Evolutionary conservation across 2,329 filamentous ascomycete species (phyloP), one percentile per base, ranked within the genome.

Genomic region (Trichoderma sp.): DNA sequence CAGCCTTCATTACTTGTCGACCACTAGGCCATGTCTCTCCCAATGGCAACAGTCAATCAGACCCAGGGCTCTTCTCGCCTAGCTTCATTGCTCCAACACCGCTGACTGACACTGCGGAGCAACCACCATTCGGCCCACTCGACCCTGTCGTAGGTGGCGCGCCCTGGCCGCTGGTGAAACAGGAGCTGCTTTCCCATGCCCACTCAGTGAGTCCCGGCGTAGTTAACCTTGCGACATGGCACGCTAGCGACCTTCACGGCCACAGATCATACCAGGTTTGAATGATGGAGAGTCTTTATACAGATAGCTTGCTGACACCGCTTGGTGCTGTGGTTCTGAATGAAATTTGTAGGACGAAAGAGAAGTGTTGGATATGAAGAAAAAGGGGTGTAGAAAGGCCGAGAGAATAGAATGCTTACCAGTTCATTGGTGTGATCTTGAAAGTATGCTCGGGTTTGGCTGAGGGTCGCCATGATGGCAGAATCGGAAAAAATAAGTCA

Each of bases 101-200:
- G 30, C 34, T 26, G 55, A 68, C 65, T 59, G 65, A 47, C 65
- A 68, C 36, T 53, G 39, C 63, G 63, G 63, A 66, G 43, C 63
- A 55, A 55, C 63, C 50, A 32, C 32, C 64, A 57, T 57, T 73
- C 59, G 72, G 72, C 72, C 76, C 76, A 75, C 76, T 73, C 74
- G 73, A 73, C 76, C 76, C 72, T 77, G 73, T 74, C 69, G 69
- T 71, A 74, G 78, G 78, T 76, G 76, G 77, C 68, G 75, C 74
- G 76, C 79, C 82, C 83, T 78, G 79, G 81, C 79, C 80, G 77
- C 77, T 84, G 81, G 83, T 87, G 86, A 87, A 87, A 87, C 86
- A 84, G 79, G 78, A 81, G 76, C 75, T 80, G 82, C 84, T 85
- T 82, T 86, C 84, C 76, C 83, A 84, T 83, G 83, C 81, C 83